Conservation (phyloP, 371 early-diverging fungal species). For the Neoconidiobolus thromboides region DNA sequence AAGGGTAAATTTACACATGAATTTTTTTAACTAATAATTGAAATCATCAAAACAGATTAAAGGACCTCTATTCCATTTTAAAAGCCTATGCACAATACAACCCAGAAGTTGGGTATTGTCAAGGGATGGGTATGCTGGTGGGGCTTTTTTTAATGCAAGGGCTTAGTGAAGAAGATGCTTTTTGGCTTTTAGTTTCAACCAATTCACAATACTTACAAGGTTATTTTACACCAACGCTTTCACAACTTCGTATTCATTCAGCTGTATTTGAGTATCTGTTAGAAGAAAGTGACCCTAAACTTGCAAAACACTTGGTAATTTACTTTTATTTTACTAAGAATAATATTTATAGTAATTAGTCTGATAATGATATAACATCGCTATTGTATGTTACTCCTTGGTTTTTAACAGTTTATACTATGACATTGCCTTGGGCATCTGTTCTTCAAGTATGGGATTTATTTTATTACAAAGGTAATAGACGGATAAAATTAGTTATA, state of each 20-base stretch:
- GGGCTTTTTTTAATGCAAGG: slow-evolving; percentile 82
- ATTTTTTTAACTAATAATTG: no score
- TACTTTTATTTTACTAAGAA: neutral
- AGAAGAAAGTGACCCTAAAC: slow-evolving; percentile 40
- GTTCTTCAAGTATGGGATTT: slow-evolving; percentile 88
- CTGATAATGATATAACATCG: slow-evolving; percentile 52
- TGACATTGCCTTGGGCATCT: slow-evolving; percentile 76
- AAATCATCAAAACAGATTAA: no score
- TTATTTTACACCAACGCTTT: slow-evolving; percentile 54
- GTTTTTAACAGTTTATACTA: slow-evolving; percentile 84
- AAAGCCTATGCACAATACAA: slow-evolving; percentile 82
- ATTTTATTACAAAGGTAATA: slow-evolving; percentile 47
- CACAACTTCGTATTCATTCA: slow-evolving; percentile 62
- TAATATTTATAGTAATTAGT: slow-evolving; percentile 11
- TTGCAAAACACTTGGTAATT: slow-evolving; percentile 51
- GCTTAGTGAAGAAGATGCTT: slow-evolving; percentile 62
- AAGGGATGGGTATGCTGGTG: slow-evolving; percentile 87
- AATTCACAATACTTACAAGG: slow-evolving; percentile 55
- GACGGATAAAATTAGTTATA: no score
- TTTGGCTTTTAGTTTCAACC: slow-evolving; percentile 71
- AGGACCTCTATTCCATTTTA: slow-evolving; percentile 36
- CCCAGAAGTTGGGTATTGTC: slow-evolving; percentile 80
- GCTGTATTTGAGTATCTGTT: slow-evolving; percentile 64
- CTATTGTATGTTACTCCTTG: slow-evolving; percentile 83
- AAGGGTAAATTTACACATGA: slow-evolving; percentile 20